These are phyloP conservation scores for Phyllachora maydis DNA, from an alignment of 2,329 filamentous ascomycete species.

Conservation along the genomic window DNA sequence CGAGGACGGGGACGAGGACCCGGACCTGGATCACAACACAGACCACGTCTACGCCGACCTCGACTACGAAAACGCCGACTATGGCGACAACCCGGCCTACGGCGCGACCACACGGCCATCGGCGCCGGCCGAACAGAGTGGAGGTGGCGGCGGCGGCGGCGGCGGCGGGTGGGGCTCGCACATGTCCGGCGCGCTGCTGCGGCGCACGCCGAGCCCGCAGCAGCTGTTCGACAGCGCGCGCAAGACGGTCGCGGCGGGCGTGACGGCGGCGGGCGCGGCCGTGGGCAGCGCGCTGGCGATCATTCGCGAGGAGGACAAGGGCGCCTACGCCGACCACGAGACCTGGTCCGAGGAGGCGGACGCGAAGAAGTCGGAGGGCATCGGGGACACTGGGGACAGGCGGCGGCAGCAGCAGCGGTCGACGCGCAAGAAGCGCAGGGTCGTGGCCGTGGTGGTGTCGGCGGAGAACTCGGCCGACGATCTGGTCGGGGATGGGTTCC, in stretches of 20 bases:
- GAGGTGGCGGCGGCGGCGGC: too few species aligned
- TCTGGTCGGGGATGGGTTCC: slow-evolving; percentile 36
- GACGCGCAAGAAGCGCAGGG: slow-evolving; percentile 38
- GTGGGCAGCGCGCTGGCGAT: slow-evolving; percentile 67
- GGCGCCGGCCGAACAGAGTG: slow-evolving; percentile 17
- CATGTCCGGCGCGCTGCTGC: slow-evolving; percentile 62
- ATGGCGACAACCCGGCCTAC: slow-evolving; percentile 28
- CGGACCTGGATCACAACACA: too few species aligned
- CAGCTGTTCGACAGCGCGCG: slow-evolving; percentile 73
- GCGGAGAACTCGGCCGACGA: slow-evolving; percentile 45
- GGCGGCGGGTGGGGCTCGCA: too few species aligned
- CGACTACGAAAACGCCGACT: slow-evolving; percentile 25
- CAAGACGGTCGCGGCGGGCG: slow-evolving; percentile 59
- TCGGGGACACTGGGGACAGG: too few species aligned
- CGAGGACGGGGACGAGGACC: slow-evolving; percentile 44
- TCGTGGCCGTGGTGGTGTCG: slow-evolving; percentile 74
- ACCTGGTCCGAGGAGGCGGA: slow-evolving; percentile 85
- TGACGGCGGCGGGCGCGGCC: slow-evolving; percentile 64
- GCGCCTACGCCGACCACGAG: slow-evolving; percentile 67
- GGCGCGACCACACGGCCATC: slow-evolving; percentile 21
- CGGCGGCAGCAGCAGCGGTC: slow-evolving; percentile 12
- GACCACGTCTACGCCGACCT: slow-evolving; percentile 26
- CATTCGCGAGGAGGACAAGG: slow-evolving; percentile 67
- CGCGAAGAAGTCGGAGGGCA: slow-evolving; percentile 34
- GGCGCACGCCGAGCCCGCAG: slow-evolving; percentile 69